These are phyloP conservation scores for Plasmodium ovale DNA, from an alignment of 169 alveolate genomes.

Conservation along the genomic window DNA sequence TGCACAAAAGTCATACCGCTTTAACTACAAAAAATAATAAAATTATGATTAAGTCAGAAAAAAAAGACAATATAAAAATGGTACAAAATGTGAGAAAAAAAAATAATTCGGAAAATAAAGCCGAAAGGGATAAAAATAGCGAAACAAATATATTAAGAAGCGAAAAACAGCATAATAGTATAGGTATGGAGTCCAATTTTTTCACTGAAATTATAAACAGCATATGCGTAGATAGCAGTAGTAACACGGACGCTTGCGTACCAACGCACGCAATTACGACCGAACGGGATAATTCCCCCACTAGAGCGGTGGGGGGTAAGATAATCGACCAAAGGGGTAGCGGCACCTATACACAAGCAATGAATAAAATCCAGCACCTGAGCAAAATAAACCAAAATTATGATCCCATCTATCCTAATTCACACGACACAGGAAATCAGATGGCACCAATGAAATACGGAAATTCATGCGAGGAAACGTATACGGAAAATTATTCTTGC, in stretches of 20 bases:
- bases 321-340: neutral
- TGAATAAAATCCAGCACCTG: neutral
- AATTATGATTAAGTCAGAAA: neutral
- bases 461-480: neutral
- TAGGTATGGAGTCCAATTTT: neutral
- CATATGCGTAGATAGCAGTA: neutral
- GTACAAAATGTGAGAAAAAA: neutral
- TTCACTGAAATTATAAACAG: conserved; percentile 3
- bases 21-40: conserved; percentile 1
- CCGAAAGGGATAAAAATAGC: neutral
- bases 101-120: neutral
- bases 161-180: neutral
- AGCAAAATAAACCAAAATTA: neutral
- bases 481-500: neutral
- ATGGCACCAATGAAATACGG: neutral
- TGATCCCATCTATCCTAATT: neutral
- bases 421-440: neutral
- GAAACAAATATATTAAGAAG: neutral
- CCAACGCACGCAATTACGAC: neutral
- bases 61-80: neutral
- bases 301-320: neutral
- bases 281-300: neutral
- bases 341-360: neutral
- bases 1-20: neutral
- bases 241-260: neutral